Percentiles rank a stretch among this genome's conserved stretches.
These are phyloP conservation scores for Solanum bukasovii DNA, from an alignment of 257 asterid species.

Conservation along the genomic window DNA sequence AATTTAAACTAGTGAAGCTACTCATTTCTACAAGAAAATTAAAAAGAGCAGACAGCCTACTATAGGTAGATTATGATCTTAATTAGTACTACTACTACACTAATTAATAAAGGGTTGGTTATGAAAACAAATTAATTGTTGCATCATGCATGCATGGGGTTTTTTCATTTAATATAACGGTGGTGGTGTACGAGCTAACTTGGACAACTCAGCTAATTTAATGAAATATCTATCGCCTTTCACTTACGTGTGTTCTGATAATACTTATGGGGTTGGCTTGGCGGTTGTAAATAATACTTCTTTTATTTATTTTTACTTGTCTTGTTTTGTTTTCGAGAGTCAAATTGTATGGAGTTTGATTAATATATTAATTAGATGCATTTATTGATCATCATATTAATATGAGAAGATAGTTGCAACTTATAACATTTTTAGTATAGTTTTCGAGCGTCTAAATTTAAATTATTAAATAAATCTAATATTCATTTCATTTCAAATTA, in stretches of 20 bases:
- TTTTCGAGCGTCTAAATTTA: too few relatives aligned
- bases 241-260: background rate
- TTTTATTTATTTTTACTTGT: too few relatives aligned
- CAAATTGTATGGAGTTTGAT: background rate
- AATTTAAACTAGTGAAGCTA: background rate
- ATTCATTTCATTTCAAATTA: rapidly evolving
- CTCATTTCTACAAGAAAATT: too few relatives aligned
- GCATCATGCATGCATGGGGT: background rate
- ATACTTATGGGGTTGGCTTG: background rate
- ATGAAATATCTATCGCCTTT: background rate
- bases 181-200: too few relatives aligned
- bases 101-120: background rate
- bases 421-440: too few relatives aligned
- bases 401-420: background rate
- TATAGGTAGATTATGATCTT: background rate
- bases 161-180: background rate
- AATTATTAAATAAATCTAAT: too few relatives aligned
- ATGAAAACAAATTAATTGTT: background rate
- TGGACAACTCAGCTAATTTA: background rate
- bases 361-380: too few relatives aligned
- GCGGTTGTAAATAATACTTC: background rate
- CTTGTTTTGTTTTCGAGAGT: too few relatives aligned
- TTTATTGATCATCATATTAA: background rate
- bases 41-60: background rate
- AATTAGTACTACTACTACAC: background rate